Base-by-base conservation (phyloP, 2,329 filamentous ascomycete species). In the Aspergillus hortae region DNA sequence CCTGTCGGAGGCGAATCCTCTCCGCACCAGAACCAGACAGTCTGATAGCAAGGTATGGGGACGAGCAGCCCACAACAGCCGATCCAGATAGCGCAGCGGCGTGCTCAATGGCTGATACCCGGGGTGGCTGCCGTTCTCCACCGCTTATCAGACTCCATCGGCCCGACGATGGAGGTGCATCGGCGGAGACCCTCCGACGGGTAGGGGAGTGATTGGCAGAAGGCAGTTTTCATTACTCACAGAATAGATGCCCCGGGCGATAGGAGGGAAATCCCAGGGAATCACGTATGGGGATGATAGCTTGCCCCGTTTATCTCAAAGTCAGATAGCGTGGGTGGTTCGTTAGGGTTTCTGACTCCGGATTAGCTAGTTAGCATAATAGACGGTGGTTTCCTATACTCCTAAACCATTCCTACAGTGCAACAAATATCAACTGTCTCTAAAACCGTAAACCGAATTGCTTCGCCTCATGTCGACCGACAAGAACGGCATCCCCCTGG, bases 181-280 rank as follows among this genome's bases (percentile, higher is more conserved):
- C 36, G n/a, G 42, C 21, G 32, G 44, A 44, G 30, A 30, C 4
- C 2, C 7, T 6, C 46, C 46, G 35, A 30, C 12, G 17, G 11
- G 19, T 7, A 30, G 27, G 11, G 11, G 44, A 19, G 4, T 32
- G 48, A 50, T 50, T 50, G 48, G 48, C 21, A 50, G 15, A 21
- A 19, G 19, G 36, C 11, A 44, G 23, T 53, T 53, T 53, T 25
- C 25, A 49, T 53, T 53, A 53, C 51, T 32, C 43, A 53, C 42
- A 30, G 27, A 23, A 33, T 33, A 33, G 15, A 23, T 21, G 14
- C 15, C 17, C 27, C 11, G 15, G 44, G 32, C 47, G 45, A 43
- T 27, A 32, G 25, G 27, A 43, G 12, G 6, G 23, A 6, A 21
- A 25, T 19, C 45, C n/a, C 19, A n/a, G 19, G 14, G 12, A 48